A percentile compares a stretch with the other conserved stretches of the same genome.
phyloP scores from a whole-genome alignment of 352 stramenopile genomes.

The Thalassiosira mediterranea region DNA sequence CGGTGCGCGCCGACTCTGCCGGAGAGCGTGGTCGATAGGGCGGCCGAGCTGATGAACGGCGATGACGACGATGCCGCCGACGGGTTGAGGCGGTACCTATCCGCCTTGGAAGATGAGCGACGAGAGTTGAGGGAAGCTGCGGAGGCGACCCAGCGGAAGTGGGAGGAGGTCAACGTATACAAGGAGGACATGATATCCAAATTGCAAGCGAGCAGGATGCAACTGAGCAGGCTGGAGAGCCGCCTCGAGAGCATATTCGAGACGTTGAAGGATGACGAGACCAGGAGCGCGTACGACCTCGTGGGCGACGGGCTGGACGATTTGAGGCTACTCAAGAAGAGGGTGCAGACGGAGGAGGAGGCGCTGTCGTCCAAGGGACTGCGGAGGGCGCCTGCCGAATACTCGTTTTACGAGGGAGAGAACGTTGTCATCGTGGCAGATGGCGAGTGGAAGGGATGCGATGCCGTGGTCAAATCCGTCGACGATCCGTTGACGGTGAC shows the following conservation, averaged over 20 bases:
- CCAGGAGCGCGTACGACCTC: slow-evolving; percentile 51
- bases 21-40: slow-evolving; percentile 76
- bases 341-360: slow-evolving; percentile 61
- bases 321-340: slow-evolving; percentile 56
- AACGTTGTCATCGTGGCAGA: slow-evolving; percentile 69
- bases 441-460: slow-evolving; percentile 64
- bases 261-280: slow-evolving; percentile 47
- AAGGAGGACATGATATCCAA: slow-evolving; percentile 62
- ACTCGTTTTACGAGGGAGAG: slow-evolving; percentile 62
- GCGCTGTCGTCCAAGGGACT: slow-evolving; percentile 63
- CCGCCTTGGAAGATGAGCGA: slow-evolving; percentile 61
- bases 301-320: slow-evolving; percentile 62
- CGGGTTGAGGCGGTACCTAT: slow-evolving; percentile 51
- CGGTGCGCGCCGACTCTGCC: slow-evolving; percentile 63
- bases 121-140: slow-evolving; percentile 21
- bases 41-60: slow-evolving; percentile 66
- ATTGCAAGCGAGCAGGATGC: slow-evolving; percentile 57
- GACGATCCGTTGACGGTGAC: slow-evolving; percentile 33
- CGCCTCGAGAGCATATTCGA: slow-evolving; percentile 61
- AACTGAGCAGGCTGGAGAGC: slow-evolving; percentile 58
- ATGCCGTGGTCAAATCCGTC: slow-evolving; percentile 47
- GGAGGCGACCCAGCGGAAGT: slow-evolving; percentile 51
- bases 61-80: slow-evolving; percentile 30
- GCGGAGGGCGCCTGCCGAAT: slow-evolving; percentile 42
- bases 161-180: slow-evolving; percentile 37